Percentiles rank a stretch among this genome's conserved stretches.
phyloP scores from a whole-genome alignment of 345 rosid species.

The Eucalyptus urophylla region DNA sequence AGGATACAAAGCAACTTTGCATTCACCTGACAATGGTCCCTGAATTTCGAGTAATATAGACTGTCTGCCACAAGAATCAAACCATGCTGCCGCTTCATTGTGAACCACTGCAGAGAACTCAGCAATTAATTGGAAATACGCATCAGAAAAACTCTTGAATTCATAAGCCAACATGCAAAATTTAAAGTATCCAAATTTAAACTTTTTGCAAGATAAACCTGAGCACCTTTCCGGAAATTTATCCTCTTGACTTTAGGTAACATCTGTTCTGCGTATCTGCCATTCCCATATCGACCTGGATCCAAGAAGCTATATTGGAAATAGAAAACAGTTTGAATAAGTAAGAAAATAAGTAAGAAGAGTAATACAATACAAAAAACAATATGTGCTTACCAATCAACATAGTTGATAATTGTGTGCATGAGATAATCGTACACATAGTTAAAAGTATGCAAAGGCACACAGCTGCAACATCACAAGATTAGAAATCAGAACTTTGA shows the following conservation, averaged over 20 bases:
- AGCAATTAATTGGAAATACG: neutral
- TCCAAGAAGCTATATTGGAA: conserved; percentile 58
- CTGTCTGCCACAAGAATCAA: conserved; percentile 72
- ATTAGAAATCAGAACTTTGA: neutral
- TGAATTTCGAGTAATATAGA: conserved; percentile 78
- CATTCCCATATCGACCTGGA: conserved; percentile 88
- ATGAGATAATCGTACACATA: conserved; percentile 73
- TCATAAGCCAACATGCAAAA: neutral
- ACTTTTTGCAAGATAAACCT: conserved; percentile 24
- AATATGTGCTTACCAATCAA: conserved; percentile 47
- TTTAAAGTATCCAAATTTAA: neutral
- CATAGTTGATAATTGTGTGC: conserved; percentile 62
- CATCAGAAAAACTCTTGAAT: neutral
- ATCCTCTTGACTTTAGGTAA: conserved; percentile 69
- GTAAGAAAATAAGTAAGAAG: neutral
- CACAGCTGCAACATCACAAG: conserved; percentile 44
- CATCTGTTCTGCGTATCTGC: conserved; percentile 90
- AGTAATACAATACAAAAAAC: neutral
- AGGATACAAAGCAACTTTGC: neutral
- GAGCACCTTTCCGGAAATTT: conserved; percentile 91
- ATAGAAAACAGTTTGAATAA: neutral
- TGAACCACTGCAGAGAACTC: conserved; percentile 70
- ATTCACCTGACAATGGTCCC: conserved; percentile 70
- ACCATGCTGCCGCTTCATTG: conserved; percentile 95
- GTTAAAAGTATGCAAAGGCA: conserved; percentile 79